phyloP scores from a whole-genome alignment of 2,329 filamentous ascomycete species.

The Fusarium burgessii region DNA sequence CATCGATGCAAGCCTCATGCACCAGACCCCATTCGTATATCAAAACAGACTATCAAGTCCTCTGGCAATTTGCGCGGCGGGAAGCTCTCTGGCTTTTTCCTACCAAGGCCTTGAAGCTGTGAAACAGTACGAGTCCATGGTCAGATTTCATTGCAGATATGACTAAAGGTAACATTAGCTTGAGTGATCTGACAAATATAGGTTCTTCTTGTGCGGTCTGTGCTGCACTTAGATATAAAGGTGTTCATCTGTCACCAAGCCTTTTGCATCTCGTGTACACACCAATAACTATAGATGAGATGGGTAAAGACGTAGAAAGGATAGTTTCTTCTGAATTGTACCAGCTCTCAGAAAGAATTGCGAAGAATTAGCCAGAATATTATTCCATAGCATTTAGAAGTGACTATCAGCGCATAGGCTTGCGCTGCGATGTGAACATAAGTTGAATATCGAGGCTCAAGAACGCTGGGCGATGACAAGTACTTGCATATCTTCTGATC shows the following conservation, averaged over 20 bases:
- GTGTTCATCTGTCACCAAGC: background rate
- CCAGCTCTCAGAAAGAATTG: background rate
- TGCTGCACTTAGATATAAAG: slow-evolving; percentile 10
- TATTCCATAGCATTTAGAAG: background rate
- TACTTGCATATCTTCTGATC: background rate
- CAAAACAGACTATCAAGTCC: background rate
- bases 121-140: background rate
- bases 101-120: slow-evolving; percentile 2
- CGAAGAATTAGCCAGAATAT: background rate
- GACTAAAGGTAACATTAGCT: background rate
- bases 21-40: background rate
- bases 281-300: background rate
- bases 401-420: background rate
- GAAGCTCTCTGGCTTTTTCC: slow-evolving; percentile 5
- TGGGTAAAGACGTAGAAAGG: background rate
- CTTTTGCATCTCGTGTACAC: background rate
- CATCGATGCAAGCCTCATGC: background rate
- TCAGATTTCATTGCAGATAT: background rate
- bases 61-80: slow-evolving; percentile 5
- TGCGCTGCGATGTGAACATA: background rate
- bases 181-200: background rate
- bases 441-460: slow-evolving; percentile 2
- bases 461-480: background rate
- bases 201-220: background rate
- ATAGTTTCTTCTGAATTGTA: background rate